Evolutionary conservation across 2,329 filamentous ascomycete genomes (phyloP).

Genomic region (Fusarium virguliforme): DNA sequence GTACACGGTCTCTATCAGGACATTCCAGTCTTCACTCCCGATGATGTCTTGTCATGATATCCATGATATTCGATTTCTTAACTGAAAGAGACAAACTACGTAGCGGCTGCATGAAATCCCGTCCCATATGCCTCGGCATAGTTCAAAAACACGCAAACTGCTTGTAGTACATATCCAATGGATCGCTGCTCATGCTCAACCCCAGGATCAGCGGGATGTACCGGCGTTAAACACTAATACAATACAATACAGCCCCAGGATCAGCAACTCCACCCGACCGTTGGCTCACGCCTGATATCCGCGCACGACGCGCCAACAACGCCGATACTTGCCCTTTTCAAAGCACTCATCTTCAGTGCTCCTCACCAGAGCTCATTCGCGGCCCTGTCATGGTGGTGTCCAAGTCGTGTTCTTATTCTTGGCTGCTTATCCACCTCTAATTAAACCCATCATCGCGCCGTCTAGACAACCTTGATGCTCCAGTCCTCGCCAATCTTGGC

Average conservation of each 20-base stretch:
- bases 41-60: conserved; percentile 20
- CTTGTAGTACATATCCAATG: not conserved
- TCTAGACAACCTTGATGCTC: conserved; percentile 59
- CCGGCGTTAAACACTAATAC: no score
- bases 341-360: conserved; percentile 8
- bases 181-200: conserved; percentile 32
- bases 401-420: conserved; percentile 40
- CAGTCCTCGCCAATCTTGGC: conserved; percentile 70
- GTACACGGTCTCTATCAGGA: not conserved
- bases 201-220: not conserved
- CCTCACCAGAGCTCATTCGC: conserved; percentile 15
- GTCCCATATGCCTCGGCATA: not conserved
- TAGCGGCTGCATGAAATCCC: not conserved
- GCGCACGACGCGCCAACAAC: conserved; percentile 29
- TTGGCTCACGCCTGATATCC: conserved; percentile 24
- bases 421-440: conserved; percentile 37
- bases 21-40: not conserved
- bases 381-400: conserved; percentile 21
- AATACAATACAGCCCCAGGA: not conserved
- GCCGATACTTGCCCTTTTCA: conserved; percentile 45
- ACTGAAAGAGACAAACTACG: not conserved
- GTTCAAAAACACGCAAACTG: not conserved
- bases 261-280: conserved; percentile 24
- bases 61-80: conserved; percentile 6
- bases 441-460: conserved; percentile 29